These are phyloP conservation scores for Lichtheimia ornata DNA, from an alignment of 371 early-diverging fungal species.

Conservation along the genomic window DNA sequence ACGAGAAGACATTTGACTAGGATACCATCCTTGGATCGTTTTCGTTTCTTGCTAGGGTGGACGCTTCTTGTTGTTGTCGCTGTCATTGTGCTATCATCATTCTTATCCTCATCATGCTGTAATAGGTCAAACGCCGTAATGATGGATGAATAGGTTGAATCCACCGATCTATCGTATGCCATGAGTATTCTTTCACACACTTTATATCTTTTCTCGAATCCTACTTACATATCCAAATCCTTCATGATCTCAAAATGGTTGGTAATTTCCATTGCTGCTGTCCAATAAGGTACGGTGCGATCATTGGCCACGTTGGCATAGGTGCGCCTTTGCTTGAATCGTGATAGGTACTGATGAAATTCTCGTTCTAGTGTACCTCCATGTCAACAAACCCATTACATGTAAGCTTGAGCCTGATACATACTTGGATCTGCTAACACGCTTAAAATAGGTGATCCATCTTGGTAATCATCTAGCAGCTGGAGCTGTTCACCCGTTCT, in stretches of 20 bases:
- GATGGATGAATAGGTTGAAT: constrained; percentile 11
- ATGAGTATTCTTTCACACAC: not conserved
- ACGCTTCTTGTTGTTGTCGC: not conserved
- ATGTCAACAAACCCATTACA: not conserved
- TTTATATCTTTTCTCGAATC: not conserved
- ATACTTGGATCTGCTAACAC: constrained; percentile 67
- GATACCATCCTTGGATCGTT: not conserved
- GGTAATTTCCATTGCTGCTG: constrained; percentile 55
- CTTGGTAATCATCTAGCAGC: constrained; percentile 43
- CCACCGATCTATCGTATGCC: not conserved
- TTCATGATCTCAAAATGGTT: constrained; percentile 53
- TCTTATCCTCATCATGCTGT: not conserved
- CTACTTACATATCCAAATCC: constrained; percentile 47
- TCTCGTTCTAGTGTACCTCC: constrained; percentile 17
- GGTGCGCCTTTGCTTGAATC: constrained; percentile 47
- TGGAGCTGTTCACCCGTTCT: constrained; percentile 66
- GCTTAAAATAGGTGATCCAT: constrained; percentile 48
- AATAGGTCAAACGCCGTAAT: constrained; percentile 12
- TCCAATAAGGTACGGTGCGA: constrained; percentile 70
- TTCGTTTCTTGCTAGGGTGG: not conserved
- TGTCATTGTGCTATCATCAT: not conserved
- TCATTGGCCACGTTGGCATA: constrained; percentile 78
- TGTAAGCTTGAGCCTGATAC: not conserved
- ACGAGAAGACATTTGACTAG: not conserved
- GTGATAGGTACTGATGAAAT: constrained; percentile 55